Evolutionary conservation across 1,139 yeast species (phyloP), one percentile per base, ranked within the genome.

Genomic region (Pichia sp.): DNA sequence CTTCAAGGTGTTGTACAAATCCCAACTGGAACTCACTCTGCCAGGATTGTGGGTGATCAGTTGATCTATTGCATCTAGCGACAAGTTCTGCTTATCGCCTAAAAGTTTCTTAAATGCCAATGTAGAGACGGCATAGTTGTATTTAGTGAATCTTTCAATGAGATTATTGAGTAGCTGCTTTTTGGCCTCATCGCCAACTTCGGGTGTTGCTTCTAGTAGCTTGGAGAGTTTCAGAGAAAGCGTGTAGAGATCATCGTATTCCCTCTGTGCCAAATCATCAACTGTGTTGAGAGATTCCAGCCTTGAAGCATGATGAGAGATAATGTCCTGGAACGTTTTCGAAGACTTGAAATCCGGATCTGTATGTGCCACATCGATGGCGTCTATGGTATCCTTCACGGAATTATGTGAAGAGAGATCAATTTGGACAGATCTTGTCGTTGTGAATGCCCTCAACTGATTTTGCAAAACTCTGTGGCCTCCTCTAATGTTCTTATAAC

Each of bases 1-100:
- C 21, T 33, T 39, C 13, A 34, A 37, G 8, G 40, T 30, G 7
- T 50, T 32, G 30, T 45, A 57, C 11, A 55, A 27, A 32, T 55
- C 59, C 56, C 56, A 56, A 30, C 54, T 50, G 6, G 58, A 46
- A 22, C 37, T 39, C 13, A 55, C 59, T 39, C 63, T 48, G 11
- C 60, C 62, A 2, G 63, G 62, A 41, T 58, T 58, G 28, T 50
- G 42, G 35, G 45, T 45, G 12, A 58, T 45, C 4, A 54, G 27
- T 28, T 54, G 51, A 15, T 34, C 34, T 5, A 45, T 33, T 3
- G 55, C 33, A 13, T 28, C 33, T 6, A 18, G 21, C 4, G 42
- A 30, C 11, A 48, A 21, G 11, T 38, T 30, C 1, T 30, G 16
- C 4, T 38, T 35, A n/a, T 38, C 29, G 9, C 37, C 34, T 4